Evolutionary conservation across 495 filamentous ascomycete species (phyloP), one percentile per base, ranked within the genome.

Genomic region (Tuber aestivum): DNA sequence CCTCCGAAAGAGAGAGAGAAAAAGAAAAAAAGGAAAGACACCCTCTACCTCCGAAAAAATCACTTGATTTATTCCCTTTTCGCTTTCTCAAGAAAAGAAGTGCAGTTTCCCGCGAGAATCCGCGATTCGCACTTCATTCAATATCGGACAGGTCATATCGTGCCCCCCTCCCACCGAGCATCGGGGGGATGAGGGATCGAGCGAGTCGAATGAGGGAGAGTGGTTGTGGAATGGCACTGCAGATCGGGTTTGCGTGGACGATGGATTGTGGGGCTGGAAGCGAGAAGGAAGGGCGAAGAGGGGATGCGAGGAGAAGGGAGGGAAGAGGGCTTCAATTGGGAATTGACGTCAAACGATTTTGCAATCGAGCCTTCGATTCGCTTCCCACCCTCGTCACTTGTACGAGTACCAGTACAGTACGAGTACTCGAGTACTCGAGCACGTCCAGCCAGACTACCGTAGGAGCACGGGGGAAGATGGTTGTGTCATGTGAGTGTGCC

Each of bases 171-270:
- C n/a, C 7, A 65, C n/a, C n/a, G n/a, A n/a, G 14, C 14, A 32
- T 65, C 56, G 56, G 56, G n/a, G n/a, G 32, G 56, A 65, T 65
- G n/a, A 32, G 56, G 32, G 56, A 65, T 65, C 56, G 56, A 65
- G 56, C 56, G 56, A 65, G 56, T 65, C 10, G 56, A 65, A 65
- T 65, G 56, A 65, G 56, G 56, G 56, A 32, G 56, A 65, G 56
- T 32, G 27, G 27, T 65, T 32, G 27, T 65, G 56, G 56, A 32
- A 65, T 65, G 56, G 56, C 32, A 65, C n/a, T n/a, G n/a, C n/a
- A n/a, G 56, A 65, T 65, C 56, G 56, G 56, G 56, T 65, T 65
- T 65, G 56, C 27, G 56, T 65, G 56, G 56, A 65, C 18, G 56
- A 65, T 65, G 56, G 56, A 65, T 65, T 32, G 56, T 65, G 56